Base-by-base conservation (phyloP, 805 yeast genomes). In the Sugiyamaella americana region DNA sequence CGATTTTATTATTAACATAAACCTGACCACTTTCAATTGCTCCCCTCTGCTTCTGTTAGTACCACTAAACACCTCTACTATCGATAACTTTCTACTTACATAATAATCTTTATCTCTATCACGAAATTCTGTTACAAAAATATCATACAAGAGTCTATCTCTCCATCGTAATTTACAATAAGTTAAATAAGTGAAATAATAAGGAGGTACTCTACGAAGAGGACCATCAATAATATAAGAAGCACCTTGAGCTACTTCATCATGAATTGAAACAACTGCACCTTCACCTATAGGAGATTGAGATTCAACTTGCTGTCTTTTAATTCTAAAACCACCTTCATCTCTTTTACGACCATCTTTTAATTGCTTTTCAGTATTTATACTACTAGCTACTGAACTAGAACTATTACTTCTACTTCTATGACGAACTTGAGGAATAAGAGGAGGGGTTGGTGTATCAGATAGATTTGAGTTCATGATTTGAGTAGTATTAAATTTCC, bases 131-230 rank as follows among this genome's bases (percentile, higher is more conserved):
- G 74, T 74, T 3, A 79, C 68, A 59, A 94, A 93, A 2, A 93
- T 79, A 47, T 93, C 97, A 3, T 87, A 53, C 29, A 93, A 64
- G 18, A 79, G 79, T n/a, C 87, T 70, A 56, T 83, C 89, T 55
- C 91, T 74, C 99, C 99, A 93, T 58, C 99, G 72, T 60, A 75
- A 67, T 64, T 93, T 93, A 65, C 97, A 89, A 60, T 82, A 86
- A 0, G 99, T 93, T 64, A 87, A 71, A 60, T 93, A 91, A 0
- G 95, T 88, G 69, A 78, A 91, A 59, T 73, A 84, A 62, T 93
- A 93, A 0, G 98, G 98, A 1, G 79, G 72, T 2, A 93, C 85
- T 51, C 83, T 70, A 40, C 97, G 68, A 43, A 86, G 66, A 0
- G 62, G 60, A 4, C 65, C 67, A 62, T 75, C 69, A 43, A 66